phyloP scores from a whole-genome alignment of 2,329 filamentous ascomycete species.

The Podosphaera fusca region DNA sequence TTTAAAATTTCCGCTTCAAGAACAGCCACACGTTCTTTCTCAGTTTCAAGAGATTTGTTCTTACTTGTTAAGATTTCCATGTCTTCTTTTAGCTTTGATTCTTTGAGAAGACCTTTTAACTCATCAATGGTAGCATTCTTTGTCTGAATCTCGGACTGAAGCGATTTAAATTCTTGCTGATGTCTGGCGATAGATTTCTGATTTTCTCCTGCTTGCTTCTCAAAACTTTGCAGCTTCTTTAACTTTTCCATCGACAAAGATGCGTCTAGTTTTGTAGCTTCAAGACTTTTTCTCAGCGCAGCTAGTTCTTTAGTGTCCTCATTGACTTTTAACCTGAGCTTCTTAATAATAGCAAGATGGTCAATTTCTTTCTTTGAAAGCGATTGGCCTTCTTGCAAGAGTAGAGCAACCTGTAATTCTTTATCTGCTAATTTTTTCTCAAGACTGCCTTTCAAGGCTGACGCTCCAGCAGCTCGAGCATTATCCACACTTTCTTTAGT shows the following conservation, averaged over 20 bases:
- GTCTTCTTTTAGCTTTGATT: conserved; percentile 42
- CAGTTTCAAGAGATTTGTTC: conserved; percentile 42
- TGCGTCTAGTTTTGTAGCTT: conserved; percentile 31
- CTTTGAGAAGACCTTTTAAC: conserved; percentile 44
- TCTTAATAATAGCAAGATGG: conserved; percentile 62
- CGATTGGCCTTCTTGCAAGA: conserved; percentile 83
- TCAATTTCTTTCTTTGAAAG: conserved; percentile 72
- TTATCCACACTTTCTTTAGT: conserved; percentile 56
- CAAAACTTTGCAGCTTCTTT: conserved; percentile 26
- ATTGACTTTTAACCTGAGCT: conserved; percentile 41
- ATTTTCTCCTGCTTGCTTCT: conserved; percentile 32
- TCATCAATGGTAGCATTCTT: conserved; percentile 43
- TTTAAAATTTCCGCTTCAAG: conserved; percentile 35
- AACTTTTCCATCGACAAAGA: conserved; percentile 24
- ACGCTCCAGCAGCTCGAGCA: conserved; percentile 43
- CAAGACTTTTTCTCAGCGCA: conserved; percentile 33
- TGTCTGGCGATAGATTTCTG: conserved; percentile 26
- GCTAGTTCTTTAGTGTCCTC: conserved; percentile 41
- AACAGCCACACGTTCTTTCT: conserved; percentile 30
- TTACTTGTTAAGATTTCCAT: conserved; percentile 42
- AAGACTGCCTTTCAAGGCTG: conserved; percentile 36
- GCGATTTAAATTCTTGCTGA: conserved; percentile 32
- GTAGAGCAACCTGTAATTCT: conserved; percentile 67
- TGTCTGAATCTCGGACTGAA: conserved; percentile 38
- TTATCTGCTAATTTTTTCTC: conserved; percentile 73